These are phyloP conservation scores for Verticillium dahliae DNA, from an alignment of 2,329 filamentous ascomycete genomes.

Conservation along the genomic window DNA sequence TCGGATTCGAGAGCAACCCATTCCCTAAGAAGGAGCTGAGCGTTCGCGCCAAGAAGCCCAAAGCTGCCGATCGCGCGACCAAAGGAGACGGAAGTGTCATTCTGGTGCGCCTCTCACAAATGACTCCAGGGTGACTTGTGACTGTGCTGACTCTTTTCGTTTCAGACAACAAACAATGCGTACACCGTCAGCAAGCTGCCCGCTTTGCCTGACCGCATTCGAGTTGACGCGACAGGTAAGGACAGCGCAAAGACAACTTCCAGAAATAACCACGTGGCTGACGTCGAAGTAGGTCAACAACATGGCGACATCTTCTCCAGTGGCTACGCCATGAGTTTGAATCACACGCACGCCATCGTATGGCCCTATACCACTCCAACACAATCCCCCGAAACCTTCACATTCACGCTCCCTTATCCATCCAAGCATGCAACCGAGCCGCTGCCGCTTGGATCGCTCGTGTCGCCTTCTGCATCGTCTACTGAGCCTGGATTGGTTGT, in stretches of 20 bases:
- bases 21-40: slow-evolving; percentile 46
- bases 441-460: slow-evolving; percentile 75
- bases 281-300: slow-evolving; percentile 44
- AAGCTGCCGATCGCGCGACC: slow-evolving; percentile 53
- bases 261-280: background rate
- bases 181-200: slow-evolving; percentile 83
- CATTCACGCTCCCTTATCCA: slow-evolving; percentile 70
- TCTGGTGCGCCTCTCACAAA: slow-evolving; percentile 40
- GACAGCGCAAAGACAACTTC: slow-evolving; percentile 5
- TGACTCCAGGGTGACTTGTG: background rate
- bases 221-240: slow-evolving; percentile 59
- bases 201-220: slow-evolving; percentile 71
- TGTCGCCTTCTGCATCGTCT: slow-evolving; percentile 70
- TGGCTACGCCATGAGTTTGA: slow-evolving; percentile 75
- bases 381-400: slow-evolving; percentile 68
- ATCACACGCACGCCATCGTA: slow-evolving; percentile 73
- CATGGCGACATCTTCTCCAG: slow-evolving; percentile 60
- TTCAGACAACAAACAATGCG: slow-evolving; percentile 72
- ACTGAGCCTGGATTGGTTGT: slow-evolving; percentile 81
- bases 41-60: slow-evolving; percentile 56
- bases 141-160: slow-evolving; percentile 7
- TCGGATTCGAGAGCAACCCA: slow-evolving; percentile 35
- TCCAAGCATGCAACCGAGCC: slow-evolving; percentile 61
- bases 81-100: slow-evolving; percentile 64
- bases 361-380: slow-evolving; percentile 79